Conservation (phyloP, 139 green algal genomes). For the Pseudopediastrum boryanum region DNA sequence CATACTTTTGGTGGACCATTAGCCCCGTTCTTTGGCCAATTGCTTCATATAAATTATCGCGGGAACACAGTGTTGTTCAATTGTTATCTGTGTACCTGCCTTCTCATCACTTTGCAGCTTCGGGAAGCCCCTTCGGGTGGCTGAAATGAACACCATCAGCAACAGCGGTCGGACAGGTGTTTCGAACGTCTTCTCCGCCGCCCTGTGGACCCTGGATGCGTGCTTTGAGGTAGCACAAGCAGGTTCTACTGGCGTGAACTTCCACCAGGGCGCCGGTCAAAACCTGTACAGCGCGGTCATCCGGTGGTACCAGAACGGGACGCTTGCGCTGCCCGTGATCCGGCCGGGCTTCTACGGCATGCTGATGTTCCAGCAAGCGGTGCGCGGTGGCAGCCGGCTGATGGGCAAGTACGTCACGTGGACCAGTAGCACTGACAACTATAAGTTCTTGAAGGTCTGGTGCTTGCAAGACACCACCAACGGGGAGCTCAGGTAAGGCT, state of each 20-base stretch:
- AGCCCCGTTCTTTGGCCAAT: too few relatives aligned
- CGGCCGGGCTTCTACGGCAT: conserved; percentile 36
- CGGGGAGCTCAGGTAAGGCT: conserved; percentile 12
- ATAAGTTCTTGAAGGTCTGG: conserved; percentile 35
- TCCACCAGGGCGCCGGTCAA: conserved; percentile 38
- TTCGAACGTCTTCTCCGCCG: conserved; percentile 33
- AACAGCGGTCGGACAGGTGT: conserved; percentile 39
- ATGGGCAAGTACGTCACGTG: conserved; percentile 2
- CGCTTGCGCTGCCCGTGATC: conserved; percentile 1
- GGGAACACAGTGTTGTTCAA: too few relatives aligned
- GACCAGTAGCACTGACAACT: neutral
- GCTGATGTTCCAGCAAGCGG: conserved; percentile 35
- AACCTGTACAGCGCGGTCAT: conserved; percentile 40
- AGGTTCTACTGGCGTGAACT: conserved; percentile 29
- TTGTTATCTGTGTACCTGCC: too few relatives aligned
- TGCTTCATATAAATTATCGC: too few relatives aligned
- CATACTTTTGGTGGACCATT: too few relatives aligned
- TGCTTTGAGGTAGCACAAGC: conserved; percentile 34
- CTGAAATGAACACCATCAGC: conserved; percentile 40
- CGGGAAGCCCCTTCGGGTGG: conserved; percentile 29
- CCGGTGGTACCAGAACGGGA: conserved; percentile 15
- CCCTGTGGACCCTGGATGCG: conserved; percentile 36
- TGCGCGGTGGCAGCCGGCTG: neutral
- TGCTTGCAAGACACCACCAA: conserved; percentile 1
- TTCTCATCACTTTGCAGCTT: conserved; percentile 1